Evolutionary conservation across 2,329 filamentous ascomycete genomes (phyloP), one percentile per base, ranked within the genome.

Genomic region (Ophidiomyces ophidiicola): DNA sequence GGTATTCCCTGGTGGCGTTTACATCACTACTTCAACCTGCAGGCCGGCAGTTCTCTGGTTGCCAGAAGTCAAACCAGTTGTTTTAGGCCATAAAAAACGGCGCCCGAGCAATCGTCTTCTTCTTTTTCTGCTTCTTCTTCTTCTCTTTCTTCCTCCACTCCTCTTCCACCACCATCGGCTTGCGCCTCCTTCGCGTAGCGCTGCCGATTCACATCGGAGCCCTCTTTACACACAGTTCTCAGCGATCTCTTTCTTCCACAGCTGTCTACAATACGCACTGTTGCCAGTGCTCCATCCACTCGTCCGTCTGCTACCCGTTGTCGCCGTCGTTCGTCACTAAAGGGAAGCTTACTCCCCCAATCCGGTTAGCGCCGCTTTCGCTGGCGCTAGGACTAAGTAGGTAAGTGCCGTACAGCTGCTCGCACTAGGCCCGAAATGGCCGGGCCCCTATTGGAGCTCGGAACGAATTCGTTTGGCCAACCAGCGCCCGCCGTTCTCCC

Each of bases 61-160:
- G n/a, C n/a, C n/a, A n/a, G n/a, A n/a, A n/a, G n/a, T n/a, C n/a
- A n/a, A n/a, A n/a, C n/a, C n/a, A n/a, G n/a, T n/a, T n/a, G n/a
- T n/a, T n/a, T n/a, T n/a, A n/a, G n/a, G n/a, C n/a, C n/a, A n/a
- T n/a, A n/a, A n/a, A n/a, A n/a, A n/a, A n/a, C n/a, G n/a, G n/a
- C n/a, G n/a, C n/a, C n/a, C n/a, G n/a, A 29, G 34, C 33, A 28
- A 28, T 26, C 15, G 24, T 41, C 36, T 28, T 17, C 23, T 15
- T 42, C 43, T 46, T 40, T 34, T 38, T 45, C 43, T 32, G 39
- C 29, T 36, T 42, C 44, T 25, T 28, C 44, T 46, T 38, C 46
- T 50, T 35, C 52, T 45, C 41, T 47, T 30, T 48, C 45, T 46
- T 45, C 47, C 36, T 42, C 20, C 28, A 32, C 5, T 29, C 15